Evolutionary conservation across 2,329 filamentous ascomycete species (phyloP).

Genomic region (Alternaria tenuissima): DNA sequence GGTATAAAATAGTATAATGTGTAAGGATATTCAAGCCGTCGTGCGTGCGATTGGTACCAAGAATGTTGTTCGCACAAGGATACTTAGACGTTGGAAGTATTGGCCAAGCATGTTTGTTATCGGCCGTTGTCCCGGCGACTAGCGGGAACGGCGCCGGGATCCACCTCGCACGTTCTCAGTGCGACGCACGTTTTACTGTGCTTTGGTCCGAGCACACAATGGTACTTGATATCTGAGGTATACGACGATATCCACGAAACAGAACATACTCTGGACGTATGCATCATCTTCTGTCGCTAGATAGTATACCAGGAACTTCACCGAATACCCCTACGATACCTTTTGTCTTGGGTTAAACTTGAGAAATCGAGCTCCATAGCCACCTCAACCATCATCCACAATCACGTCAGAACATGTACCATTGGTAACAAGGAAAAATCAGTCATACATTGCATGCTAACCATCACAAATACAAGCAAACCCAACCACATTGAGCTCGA

Average conservation of each 20-base stretch:
- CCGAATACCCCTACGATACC: neutral
- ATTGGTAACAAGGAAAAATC: constrained; percentile 26
- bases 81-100: constrained; percentile 7
- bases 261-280: neutral
- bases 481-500: constrained; percentile 40
- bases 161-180: neutral
- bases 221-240: neutral
- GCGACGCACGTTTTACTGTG: neutral
- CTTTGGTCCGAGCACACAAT: neutral
- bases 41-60: constrained; percentile 12
- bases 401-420: neutral
- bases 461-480: constrained; percentile 49
- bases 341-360: neutral
- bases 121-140: constrained; percentile 18
- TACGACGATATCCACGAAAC: neutral
- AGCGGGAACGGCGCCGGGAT: constrained; percentile 3
- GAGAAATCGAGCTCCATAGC: neutral
- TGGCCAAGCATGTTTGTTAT: constrained; percentile 20
- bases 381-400: neutral
- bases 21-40: constrained; percentile 5
- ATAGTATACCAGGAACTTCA: neutral
- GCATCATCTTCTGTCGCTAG: neutral
- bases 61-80: constrained; percentile 14
- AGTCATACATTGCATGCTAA: constrained; percentile 51
- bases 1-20: constrained; percentile 8